Evolutionary conservation across 2,329 filamentous ascomycete species (phyloP).

Genomic region (Bisporella sp.): DNA sequence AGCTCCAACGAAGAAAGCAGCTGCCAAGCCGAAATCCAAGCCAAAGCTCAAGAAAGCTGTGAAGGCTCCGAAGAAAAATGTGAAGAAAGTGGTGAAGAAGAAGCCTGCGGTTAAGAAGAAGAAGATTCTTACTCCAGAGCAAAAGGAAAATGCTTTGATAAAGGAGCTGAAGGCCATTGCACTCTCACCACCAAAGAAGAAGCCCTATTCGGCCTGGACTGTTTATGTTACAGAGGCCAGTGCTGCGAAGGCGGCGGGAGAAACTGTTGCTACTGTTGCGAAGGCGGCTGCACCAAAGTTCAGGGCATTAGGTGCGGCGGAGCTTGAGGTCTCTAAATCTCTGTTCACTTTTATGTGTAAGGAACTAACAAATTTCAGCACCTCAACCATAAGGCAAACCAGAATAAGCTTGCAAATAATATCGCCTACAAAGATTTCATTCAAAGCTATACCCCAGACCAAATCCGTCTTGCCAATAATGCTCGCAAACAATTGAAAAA

Average conservation of each 20-base stretch:
- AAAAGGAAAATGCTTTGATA: conserved; percentile 23
- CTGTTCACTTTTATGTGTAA: neutral
- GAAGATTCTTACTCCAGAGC: conserved; percentile 1
- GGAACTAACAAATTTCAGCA: conserved; percentile 33
- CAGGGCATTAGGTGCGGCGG: conserved; percentile 25
- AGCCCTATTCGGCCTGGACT: conserved; percentile 21
- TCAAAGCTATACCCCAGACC: conserved; percentile 41
- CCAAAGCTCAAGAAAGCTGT: conserved; percentile 1
- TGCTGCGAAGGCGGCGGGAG: neutral
- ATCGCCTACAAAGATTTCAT: conserved; percentile 47
- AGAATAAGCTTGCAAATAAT: conserved; percentile 36
- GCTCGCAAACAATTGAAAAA: conserved; percentile 36
- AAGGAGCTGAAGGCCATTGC: conserved; percentile 10
- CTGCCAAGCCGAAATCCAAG: conserved; percentile 9
- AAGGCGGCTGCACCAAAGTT: conserved; percentile 21
- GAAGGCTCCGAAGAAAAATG: conserved; percentile 10
- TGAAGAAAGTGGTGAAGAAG: conserved; percentile 19
- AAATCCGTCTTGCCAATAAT: conserved; percentile 52
- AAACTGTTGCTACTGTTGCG: conserved; percentile 2
- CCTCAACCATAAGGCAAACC: conserved; percentile 42
- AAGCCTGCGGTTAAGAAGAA: conserved; percentile 23
- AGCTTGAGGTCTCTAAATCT: conserved; percentile 29
- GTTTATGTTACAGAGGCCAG: neutral
- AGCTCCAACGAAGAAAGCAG: conserved; percentile 5
- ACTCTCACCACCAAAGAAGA: conserved; percentile 28